phyloP scores from a whole-genome alignment of 2,329 filamentous ascomycete species.

The Dothistroma septosporum region DNA sequence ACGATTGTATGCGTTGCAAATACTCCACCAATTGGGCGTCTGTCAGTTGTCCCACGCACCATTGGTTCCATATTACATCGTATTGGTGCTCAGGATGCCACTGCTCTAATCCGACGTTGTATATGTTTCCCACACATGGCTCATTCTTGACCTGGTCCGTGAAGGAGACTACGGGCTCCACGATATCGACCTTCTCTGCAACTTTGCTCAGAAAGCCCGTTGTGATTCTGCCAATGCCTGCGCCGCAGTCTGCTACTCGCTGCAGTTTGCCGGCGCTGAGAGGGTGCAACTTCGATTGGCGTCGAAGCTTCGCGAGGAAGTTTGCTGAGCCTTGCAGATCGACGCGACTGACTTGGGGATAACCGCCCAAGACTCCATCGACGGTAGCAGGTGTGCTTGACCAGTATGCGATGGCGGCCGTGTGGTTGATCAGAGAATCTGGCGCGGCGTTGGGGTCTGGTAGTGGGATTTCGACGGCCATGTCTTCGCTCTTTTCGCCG shows the following conservation, averaged over 20 bases:
- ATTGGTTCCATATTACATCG: conserved; percentile 84
- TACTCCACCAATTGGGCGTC: conserved; percentile 68
- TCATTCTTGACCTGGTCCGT: conserved; percentile 55
- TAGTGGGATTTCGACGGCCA: conserved; percentile 12
- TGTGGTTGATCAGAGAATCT: conserved; percentile 45
- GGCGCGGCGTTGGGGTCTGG: conserved; percentile 17
- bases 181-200: conserved; percentile 69
- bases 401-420: conserved; percentile 50
- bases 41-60: conserved; percentile 80
- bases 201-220: conserved; percentile 68
- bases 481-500: conserved; percentile 4
- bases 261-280: conserved; percentile 29
- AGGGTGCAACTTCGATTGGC: conserved; percentile 31
- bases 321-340: conserved; percentile 67
- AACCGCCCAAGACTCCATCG: conserved; percentile 78
- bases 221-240: conserved; percentile 78
- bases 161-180: conserved; percentile 83
- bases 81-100: conserved; percentile 61
- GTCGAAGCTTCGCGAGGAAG: conserved; percentile 64
- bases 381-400: conserved; percentile 50
- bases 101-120: conserved; percentile 68
- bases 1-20: conserved; percentile 56
- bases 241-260: conserved; percentile 57
- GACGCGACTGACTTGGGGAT: conserved; percentile 61
- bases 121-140: conserved; percentile 59